Base-by-base conservation (phyloP, 1,284 basidiomycete species). In the Ustanciosporium gigantosporum region DNA sequence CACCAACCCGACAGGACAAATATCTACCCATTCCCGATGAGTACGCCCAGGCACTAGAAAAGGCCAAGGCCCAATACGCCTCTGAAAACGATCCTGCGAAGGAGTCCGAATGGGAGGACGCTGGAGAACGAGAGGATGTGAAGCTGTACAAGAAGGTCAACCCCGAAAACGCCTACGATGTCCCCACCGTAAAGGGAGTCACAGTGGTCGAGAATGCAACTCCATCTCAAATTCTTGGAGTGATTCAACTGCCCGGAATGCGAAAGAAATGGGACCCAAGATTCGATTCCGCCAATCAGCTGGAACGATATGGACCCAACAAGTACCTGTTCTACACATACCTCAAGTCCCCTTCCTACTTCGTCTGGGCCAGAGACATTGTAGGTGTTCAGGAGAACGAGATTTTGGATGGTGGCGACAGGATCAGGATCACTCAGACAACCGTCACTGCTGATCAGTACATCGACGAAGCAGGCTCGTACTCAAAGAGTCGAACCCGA, bases 301-400 rank as follows among this genome's bases (percentile, higher is more conserved):
- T 66, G 36, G 57, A 66, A 31, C 45, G 62, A 1, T 66, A 60
- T 41, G 36, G 44, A 19, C 16, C 56, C 5, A 47, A 65, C 24
- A 20, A 46, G 37, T 65, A 35, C 36, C 43, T 58, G 6, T 66
- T 74, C 44, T 74, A 74, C 60, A 65, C 61, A 24, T 59, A 67
- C 37, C 53, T 71, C 48, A 73, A 73, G 53, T 64, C 61, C 16
- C 70, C 70, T 6, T 61, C 55, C 9, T 73, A 70, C 62, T 73
- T 74, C 40, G 58, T 74, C 19, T 74, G 70, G 70, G 65, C 70
- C 7, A 41, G 72, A 17, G 72, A 74, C 61, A 71, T 74, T 38
- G 65, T 57, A 9, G 70, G 68, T 39, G 49, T 73, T 6, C 72
- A 74, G 53, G 58, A 73, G 35, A 66, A 70, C 51, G 36, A 39